Evolutionary conservation across 805 yeast genomes (phyloP).

Genomic region (Kodamaea hsintzibuensis): DNA sequence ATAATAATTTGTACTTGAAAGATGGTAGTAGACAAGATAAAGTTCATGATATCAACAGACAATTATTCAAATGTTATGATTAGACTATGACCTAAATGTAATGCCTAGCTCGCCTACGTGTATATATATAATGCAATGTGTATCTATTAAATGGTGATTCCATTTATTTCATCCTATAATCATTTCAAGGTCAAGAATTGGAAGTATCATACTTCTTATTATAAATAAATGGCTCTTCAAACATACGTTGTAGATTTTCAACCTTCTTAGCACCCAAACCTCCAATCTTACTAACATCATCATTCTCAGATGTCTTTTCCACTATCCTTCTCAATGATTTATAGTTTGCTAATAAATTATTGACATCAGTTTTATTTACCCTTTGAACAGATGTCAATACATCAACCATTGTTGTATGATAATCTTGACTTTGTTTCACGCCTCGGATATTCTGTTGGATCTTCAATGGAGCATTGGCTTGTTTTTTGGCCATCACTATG

Average conservation of each 20-base stretch:
- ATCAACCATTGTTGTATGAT: conserved; percentile 45
- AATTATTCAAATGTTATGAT: no score
- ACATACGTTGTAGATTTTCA: conserved; percentile 37
- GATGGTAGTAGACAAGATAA: no score
- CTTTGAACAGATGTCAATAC: conserved; percentile 47
- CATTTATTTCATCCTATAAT: no score
- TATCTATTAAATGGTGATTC: no score
- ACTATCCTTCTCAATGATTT: conserved; percentile 46
- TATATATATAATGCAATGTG: no score
- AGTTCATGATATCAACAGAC: no score
- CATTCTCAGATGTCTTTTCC: conserved; percentile 23
- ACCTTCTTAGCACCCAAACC: conserved; percentile 54
- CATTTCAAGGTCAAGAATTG: no score
- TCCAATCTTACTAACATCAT: conserved; percentile 31
- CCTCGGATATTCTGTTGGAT: conserved; percentile 42
- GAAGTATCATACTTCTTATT: conserved; percentile 35
- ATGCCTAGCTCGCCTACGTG: no score
- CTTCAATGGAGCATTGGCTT: conserved; percentile 34
- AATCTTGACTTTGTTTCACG: conserved; percentile 37
- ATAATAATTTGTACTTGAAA: no score
- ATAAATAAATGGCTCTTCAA: conserved; percentile 53
- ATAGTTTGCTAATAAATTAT: conserved; percentile 50
- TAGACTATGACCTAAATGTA: no score
- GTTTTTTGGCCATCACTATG: conserved; percentile 37
- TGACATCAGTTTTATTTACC: conserved; percentile 56